phyloP scores from a whole-genome alignment of 2,329 filamentous ascomycete genomes.

The Beauveria australis region DNA sequence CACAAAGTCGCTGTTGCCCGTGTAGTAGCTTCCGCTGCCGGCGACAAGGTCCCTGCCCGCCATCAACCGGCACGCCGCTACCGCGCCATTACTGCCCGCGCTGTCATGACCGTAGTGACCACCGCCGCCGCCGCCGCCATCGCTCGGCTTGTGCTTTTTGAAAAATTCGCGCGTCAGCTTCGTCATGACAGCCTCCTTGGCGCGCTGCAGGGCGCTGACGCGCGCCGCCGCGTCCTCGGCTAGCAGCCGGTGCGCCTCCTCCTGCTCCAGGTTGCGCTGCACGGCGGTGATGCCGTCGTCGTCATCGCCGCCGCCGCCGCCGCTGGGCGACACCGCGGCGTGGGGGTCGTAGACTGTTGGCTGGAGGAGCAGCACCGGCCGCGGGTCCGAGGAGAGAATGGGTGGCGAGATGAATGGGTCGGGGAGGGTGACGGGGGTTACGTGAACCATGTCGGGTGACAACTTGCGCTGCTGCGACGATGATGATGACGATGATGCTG shows the following conservation, averaged over 20 bases:
- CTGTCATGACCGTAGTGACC: background rate
- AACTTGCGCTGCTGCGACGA: conserved; percentile 15
- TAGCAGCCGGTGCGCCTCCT: conserved; percentile 45
- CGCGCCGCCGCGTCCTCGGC: conserved; percentile 50
- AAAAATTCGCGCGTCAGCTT: conserved; percentile 48
- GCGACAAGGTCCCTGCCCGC: conserved; percentile 22
- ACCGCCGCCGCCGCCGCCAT: background rate
- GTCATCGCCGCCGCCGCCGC: background rate
- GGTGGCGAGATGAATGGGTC: conserved; percentile 39
- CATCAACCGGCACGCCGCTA: conserved; percentile 26
- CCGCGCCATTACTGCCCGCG: conserved; percentile 20
- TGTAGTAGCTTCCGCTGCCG: conserved; percentile 20
- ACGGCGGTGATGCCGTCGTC: conserved; percentile 44
- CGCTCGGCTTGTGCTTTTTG: conserved; percentile 23
- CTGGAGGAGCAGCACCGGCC: conserved; percentile 47
- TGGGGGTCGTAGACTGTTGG: conserved; percentile 48
- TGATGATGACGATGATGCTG: background rate
- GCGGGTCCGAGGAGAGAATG: conserved; percentile 39
- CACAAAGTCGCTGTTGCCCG: conserved; percentile 25
- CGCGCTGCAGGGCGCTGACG: conserved; percentile 46
- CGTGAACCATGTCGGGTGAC: conserved; percentile 18
- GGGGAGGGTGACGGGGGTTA: conserved; percentile 21
- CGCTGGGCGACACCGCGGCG: conserved; percentile 11
- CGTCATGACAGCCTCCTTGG: conserved; percentile 51
- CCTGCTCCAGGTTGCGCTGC: conserved; percentile 49